Base-by-base conservation (phyloP, 176 grass and related monocot genomes). In the Puccinellia tenuiflora region DNA sequence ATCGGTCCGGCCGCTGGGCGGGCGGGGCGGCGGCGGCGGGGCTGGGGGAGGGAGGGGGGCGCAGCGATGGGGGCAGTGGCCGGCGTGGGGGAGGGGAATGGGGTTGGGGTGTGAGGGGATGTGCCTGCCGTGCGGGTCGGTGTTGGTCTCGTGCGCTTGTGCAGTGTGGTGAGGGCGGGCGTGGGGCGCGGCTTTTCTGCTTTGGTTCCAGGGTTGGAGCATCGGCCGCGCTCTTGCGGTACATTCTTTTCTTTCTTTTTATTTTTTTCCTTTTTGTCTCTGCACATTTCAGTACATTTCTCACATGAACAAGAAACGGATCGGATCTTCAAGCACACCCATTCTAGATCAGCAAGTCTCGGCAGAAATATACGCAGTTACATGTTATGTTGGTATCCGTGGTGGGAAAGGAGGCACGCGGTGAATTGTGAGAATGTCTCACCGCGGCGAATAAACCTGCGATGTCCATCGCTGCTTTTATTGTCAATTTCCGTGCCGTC, bases 111-210 rank as follows among this genome's bases (percentile, higher is more conserved):
- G 50, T 8, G 54, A 24, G 33, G n/a, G 62, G 40, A 37, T 21
- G 33, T 53, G 47, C 78, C 73, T 79, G 86, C 75, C 56, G 54
- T 65, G 79, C 62, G 83, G 72, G 79, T 90, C 79, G 64, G 88
- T 82, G 83, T 82, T 60, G 76, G 39, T 60, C 65, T 8, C 55
- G 55, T 59, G 55, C 55, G 57, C 57, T 28, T 28, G 20, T 59
- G 55, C 56, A 60, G 56, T 60, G 56, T 24, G 56, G 56, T 26
- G 51, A 6, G 18, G 7, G 51, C 18, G 17, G 56, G 54, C 10
- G 56, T 60, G 56, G 56, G 57, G 5, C 57, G 26, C 24, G 57
- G 25, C 57, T 29, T 60, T 26, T 60, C 56, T 60, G 5, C 22
- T 59, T 61, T 61, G 25, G 25, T 61, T 29, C 57, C 57, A 61